Percentiles rank a stretch among this genome's conserved stretches.
Conservation (phyloP, 1,284 basidiomycete species). For the Microbotryum violaceum region DNA sequence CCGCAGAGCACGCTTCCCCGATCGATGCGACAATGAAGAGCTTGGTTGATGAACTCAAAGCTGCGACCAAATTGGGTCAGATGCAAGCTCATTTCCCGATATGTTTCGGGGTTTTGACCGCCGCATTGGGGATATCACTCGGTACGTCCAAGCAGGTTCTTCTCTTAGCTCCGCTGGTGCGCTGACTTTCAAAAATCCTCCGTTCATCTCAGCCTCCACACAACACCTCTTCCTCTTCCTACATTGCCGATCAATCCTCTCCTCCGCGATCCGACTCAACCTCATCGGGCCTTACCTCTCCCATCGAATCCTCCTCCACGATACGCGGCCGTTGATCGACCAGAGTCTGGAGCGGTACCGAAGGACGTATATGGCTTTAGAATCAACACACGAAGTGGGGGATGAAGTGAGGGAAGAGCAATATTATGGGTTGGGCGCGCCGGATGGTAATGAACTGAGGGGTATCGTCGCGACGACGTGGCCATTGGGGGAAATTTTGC, state of each 20-base stretch:
- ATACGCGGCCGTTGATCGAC: conserved; percentile 58
- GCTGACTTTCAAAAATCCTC: not conserved
- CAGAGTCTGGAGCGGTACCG: conserved; percentile 42
- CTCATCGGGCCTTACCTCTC: conserved; percentile 85
- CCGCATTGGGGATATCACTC: conserved; percentile 62
- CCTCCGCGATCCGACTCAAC: conserved; percentile 85
- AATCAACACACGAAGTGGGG: conserved; percentile 44
- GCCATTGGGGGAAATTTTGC: conserved; percentile 92
- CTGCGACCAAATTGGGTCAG: conserved; percentile 54
- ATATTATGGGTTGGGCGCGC: conserved; percentile 2
- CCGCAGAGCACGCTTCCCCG: conserved; percentile 21
- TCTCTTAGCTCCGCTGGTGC: not conserved
- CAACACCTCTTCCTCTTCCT: conserved; percentile 86
- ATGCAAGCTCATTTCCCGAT: conserved; percentile 75
- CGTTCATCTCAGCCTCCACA: conserved; percentile 51
- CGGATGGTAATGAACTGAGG: conserved; percentile 29
- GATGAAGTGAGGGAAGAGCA: conserved; percentile 10
- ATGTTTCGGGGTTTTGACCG: conserved; percentile 80
- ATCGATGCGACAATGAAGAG: conserved; percentile 36
- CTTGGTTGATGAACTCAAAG: conserved; percentile 63
- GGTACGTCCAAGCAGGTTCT: conserved; percentile 47
- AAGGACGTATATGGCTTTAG: conserved; percentile 40
- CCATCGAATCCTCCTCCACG: conserved; percentile 75
- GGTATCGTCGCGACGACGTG: conserved; percentile 64
- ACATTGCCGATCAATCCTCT: conserved; percentile 79